phyloP scores from a whole-genome alignment of 225 moss, liverwort and hornwort species.

The Pseudisothecium myosuroides region DNA sequence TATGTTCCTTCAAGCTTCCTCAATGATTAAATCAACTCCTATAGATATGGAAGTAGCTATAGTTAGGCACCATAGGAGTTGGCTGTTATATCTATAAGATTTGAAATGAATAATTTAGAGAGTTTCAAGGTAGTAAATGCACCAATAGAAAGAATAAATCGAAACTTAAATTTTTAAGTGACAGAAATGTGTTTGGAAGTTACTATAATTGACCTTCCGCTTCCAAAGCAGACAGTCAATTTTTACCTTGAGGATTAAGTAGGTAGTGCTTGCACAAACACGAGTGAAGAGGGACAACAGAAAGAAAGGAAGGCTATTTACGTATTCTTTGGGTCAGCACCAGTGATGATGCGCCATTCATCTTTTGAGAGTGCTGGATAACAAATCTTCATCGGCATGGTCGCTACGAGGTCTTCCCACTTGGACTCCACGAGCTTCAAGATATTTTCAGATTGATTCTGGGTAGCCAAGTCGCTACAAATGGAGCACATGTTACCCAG shows the following conservation, averaged over 20 bases:
- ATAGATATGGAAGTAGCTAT: background rate
- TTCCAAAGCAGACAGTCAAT: background rate
- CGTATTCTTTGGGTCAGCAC: slow-evolving; percentile 95
- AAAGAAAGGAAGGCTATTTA: background rate
- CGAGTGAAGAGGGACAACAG: background rate
- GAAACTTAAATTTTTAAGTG: background rate
- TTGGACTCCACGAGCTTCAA: slow-evolving; percentile 60
- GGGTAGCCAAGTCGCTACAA: slow-evolving; percentile 55
- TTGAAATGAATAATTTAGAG: background rate
- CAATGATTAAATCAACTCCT: background rate
- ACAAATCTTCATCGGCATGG: slow-evolving; percentile 83
- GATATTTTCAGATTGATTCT: slow-evolving; percentile 54
- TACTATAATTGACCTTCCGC: background rate
- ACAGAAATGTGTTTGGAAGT: background rate
- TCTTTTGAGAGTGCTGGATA: slow-evolving; percentile 69
- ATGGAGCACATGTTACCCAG: slow-evolving; percentile 88
- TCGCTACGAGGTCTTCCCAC: slow-evolving; percentile 72
- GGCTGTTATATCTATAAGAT: background rate
- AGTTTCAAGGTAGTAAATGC: background rate
- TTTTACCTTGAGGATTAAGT: background rate
- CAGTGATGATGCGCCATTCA: slow-evolving; percentile 91
- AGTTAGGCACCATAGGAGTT: background rate
- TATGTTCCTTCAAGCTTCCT: background rate
- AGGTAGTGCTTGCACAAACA: background rate
- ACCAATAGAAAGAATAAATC: background rate